These are phyloP conservation scores for Linaria vulgaris DNA, from an alignment of 257 asterid genomes.

Conservation along the genomic window DNA sequence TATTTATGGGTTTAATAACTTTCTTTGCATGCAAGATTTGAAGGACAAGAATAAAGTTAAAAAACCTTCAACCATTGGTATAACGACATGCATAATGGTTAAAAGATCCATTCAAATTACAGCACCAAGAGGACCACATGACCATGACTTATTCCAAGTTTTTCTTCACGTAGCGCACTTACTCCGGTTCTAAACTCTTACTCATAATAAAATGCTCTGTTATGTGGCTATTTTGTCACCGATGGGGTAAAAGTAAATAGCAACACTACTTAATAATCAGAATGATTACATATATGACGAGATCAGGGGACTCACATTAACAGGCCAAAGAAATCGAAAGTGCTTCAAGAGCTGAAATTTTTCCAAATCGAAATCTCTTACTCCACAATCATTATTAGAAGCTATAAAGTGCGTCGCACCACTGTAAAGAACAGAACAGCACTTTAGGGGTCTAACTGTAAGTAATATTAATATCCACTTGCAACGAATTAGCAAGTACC, in stretches of 20 bases:
- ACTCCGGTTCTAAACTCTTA: too few relatives aligned
- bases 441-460: constrained; percentile 25
- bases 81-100: neutral
- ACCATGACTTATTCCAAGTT: too few relatives aligned
- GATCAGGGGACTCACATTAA: constrained; percentile 80
- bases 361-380: constrained; percentile 86
- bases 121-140: too few relatives aligned
- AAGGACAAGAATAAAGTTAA: neutral
- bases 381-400: constrained; percentile 87
- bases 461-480: neutral
- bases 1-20: too few relatives aligned
- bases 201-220: too few relatives aligned
- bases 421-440: constrained; percentile 42
- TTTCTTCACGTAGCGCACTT: too few relatives aligned
- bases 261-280: too few relatives aligned
- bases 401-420: constrained; percentile 92
- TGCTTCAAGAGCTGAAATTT: constrained; percentile 70
- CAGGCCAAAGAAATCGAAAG: constrained; percentile 84
- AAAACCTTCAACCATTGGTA: neutral
- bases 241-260: too few relatives aligned
- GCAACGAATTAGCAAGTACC: constrained; percentile 38
- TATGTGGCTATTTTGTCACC: too few relatives aligned
- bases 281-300: neutral
- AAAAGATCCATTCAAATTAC: too few relatives aligned
- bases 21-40: neutral